Evolutionary conservation across 768 basidiomycete genomes (phyloP).

Genomic region (Rubroboletus satanas): DNA sequence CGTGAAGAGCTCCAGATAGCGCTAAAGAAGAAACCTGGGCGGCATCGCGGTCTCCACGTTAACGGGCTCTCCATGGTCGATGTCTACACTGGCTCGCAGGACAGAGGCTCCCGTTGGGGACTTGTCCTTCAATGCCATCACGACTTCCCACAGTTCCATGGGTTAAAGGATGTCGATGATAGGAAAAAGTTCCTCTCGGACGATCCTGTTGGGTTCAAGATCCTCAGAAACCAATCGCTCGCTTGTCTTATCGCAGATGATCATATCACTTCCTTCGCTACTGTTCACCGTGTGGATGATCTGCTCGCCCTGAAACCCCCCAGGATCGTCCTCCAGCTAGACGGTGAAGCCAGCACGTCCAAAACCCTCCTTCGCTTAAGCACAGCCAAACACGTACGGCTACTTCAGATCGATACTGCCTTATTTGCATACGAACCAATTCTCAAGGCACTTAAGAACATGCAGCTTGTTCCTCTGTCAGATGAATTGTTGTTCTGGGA

Average conservation of each 20-base stretch:
- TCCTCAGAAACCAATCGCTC: conserved; percentile 54
- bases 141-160: conserved; percentile 37
- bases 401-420: conserved; percentile 61
- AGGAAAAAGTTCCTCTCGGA: conserved; percentile 38
- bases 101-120: conserved; percentile 38
- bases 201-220: conserved; percentile 30
- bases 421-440: conserved; percentile 64
- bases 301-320: conserved; percentile 47
- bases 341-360: conserved; percentile 40
- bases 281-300: conserved; percentile 52
- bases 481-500: conserved; percentile 57
- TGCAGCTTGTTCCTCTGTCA: conserved; percentile 43
- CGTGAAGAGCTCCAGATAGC: conserved; percentile 53
- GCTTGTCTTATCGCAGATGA: conserved; percentile 49
- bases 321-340: conserved; percentile 51
- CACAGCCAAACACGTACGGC: conserved; percentile 31
- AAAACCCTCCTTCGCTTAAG: conserved; percentile 42
- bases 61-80: conserved; percentile 37
- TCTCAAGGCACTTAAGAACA: conserved; percentile 52
- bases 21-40: conserved; percentile 39
- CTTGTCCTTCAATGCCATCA: conserved; percentile 36
- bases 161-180: conserved; percentile 29
- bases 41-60: conserved; percentile 38
- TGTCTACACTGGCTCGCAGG: conserved; percentile 34
- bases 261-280: conserved; percentile 51